A percentile compares a stretch with the other conserved stretches of the same genome.
Conservation (phyloP, 495 filamentous ascomycete genomes). For the Hyphodiscus hymeniophilus region DNA sequence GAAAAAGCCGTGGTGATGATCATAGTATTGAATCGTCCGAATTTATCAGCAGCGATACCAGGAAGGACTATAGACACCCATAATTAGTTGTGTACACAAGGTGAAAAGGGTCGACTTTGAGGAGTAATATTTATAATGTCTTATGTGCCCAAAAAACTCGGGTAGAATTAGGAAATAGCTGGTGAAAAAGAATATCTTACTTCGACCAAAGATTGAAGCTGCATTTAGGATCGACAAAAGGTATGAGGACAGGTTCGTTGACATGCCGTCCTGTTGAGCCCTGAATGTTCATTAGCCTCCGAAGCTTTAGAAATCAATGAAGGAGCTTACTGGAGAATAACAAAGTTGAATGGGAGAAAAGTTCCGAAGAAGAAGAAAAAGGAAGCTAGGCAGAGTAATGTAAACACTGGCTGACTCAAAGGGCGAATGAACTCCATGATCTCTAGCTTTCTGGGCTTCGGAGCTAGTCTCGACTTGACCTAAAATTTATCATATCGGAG, state of each 20-base stretch:
- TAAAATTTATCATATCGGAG: no score
- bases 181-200: no score
- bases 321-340: conserved; percentile 43
- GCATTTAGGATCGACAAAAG: no score
- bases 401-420: conserved; percentile 50
- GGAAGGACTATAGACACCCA: no score
- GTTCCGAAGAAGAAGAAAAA: conserved; percentile 67
- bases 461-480: conserved; percentile 57
- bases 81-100: no score
- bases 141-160: no score
- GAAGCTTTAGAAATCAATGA: no score
- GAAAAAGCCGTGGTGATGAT: conserved; percentile 51
- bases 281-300: no score
- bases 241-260: conserved; percentile 47
- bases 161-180: no score
- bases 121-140: no score
- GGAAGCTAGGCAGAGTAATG: conserved; percentile 36
- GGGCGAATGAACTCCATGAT: conserved; percentile 49
- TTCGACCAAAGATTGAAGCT: no score
- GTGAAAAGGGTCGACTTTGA: no score
- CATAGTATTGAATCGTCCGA: conserved; percentile 70
- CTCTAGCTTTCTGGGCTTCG: conserved; percentile 42
- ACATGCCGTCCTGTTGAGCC: conserved; percentile 53
- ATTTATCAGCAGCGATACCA: conserved; percentile 60
- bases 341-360: conserved; percentile 63